Percentiles rank a stretch among this genome's conserved stretches.
These are phyloP conservation scores for Caloboletus firmus DNA, from an alignment of 1,284 basidiomycete species.

Conservation along the genomic window DNA sequence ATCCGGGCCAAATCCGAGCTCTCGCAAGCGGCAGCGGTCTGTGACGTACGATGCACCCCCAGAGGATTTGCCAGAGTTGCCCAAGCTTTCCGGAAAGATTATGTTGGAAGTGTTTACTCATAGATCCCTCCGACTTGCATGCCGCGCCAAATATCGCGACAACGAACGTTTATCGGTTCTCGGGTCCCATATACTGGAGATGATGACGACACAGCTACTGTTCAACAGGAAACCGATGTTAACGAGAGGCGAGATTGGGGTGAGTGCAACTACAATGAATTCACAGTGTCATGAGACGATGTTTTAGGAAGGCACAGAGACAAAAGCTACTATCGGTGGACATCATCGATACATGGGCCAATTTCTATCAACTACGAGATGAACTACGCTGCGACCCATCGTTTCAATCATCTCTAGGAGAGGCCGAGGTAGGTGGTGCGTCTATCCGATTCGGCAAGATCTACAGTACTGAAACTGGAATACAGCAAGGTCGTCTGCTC, in stretches of 20 bases:
- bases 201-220: constrained; percentile 49
- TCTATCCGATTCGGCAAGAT: constrained; percentile 15
- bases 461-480: constrained; percentile 15
- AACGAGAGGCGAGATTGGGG: constrained; percentile 49
- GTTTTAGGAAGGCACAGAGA: constrained; percentile 37
- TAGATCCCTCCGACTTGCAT: constrained; percentile 53
- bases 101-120: constrained; percentile 69
- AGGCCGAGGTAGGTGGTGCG: constrained; percentile 47
- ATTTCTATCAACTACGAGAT: constrained; percentile 53
- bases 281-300: constrained; percentile 25
- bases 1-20: constrained; percentile 22
- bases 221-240: constrained; percentile 58
- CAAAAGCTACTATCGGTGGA: constrained; percentile 42
- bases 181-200: constrained; percentile 52
- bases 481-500: constrained; percentile 56
- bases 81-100: constrained; percentile 49
- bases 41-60: constrained; percentile 29
- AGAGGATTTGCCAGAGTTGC: constrained; percentile 40
- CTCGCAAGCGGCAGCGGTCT: constrained; percentile 37
- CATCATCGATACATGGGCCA: constrained; percentile 58
- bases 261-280: constrained; percentile 32
- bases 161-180: constrained; percentile 57
- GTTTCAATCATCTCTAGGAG: constrained; percentile 39
- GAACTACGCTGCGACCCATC: constrained; percentile 57
- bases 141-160: constrained; percentile 50